A percentile compares a stretch with the other conserved stretches of the same genome.
Evolutionary conservation across 73 alveolate species (phyloP).

Genomic region (Paramecium sonneborni): DNA sequence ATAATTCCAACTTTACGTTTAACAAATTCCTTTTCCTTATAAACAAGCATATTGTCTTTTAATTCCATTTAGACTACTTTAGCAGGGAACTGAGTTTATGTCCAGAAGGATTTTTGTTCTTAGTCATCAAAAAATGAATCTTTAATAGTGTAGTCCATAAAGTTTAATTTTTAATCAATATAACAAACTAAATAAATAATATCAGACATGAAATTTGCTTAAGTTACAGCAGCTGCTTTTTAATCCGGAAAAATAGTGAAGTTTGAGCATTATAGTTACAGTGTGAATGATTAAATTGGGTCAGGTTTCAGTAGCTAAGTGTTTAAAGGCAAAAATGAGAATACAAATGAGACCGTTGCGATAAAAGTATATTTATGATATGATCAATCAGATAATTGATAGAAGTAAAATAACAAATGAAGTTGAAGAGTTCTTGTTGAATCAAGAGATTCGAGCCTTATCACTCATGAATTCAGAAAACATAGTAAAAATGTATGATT

Average conservation of each 20-base stretch:
- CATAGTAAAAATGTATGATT: conserved; percentile 19
- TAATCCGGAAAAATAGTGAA: background rate
- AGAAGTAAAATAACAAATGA: background rate
- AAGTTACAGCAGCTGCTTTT: conserved; percentile 6
- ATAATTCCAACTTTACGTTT: background rate
- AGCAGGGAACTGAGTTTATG: background rate
- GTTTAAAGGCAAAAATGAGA: conserved; percentile 28
- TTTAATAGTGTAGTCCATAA: conserved; percentile 16
- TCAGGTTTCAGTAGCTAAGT: conserved; percentile 52
- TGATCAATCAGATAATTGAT: background rate
- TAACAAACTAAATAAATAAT: conserved; percentile 10
- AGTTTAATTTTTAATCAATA: background rate
- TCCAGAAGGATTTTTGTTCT: background rate
- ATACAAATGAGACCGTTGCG: conserved; percentile 52
- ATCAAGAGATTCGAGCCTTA: conserved; percentile 28
- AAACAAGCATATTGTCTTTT: background rate
- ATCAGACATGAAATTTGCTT: conserved; percentile 24
- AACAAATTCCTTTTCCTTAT: background rate
- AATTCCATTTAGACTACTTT: background rate
- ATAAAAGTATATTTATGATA: background rate
- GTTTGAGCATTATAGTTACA: conserved; percentile 16
- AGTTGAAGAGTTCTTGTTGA: conserved; percentile 7
- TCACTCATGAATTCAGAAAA: conserved; percentile 4
- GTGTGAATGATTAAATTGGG: conserved; percentile 10
- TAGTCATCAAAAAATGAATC: background rate